Evolutionary conservation across 352 stramenopile species (phyloP).

Genomic region (Thalassiosira sp.): DNA sequence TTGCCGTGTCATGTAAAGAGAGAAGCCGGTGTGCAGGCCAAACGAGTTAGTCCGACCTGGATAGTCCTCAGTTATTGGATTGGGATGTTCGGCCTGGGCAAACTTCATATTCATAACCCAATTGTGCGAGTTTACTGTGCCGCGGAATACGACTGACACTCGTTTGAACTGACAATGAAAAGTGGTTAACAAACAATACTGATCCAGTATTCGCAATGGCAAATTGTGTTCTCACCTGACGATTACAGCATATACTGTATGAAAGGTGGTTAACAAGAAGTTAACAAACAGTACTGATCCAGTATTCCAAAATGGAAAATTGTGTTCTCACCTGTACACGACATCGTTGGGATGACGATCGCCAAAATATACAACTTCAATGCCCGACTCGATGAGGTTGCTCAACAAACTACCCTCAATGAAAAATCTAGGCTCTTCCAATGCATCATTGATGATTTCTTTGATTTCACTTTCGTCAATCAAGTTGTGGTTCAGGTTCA

Average conservation of each 20-base stretch:
- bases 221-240: too few species aligned
- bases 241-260: too few species aligned
- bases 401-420: constrained; percentile 15
- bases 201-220: too few species aligned
- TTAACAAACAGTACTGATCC: too few species aligned
- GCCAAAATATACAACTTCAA: constrained; percentile 33
- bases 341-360: constrained; percentile 32
- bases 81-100: constrained; percentile 20
- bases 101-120: constrained; percentile 23
- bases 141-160: constrained; percentile 31
- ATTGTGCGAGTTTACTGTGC: constrained; percentile 14
- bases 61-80: constrained; percentile 31
- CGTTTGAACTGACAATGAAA: constrained; percentile 31
- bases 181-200: too few species aligned
- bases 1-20: background rate
- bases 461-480: constrained; percentile 6
- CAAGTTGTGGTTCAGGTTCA: background rate
- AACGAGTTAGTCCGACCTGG: background rate
- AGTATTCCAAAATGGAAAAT: too few species aligned
- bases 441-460: constrained; percentile 23
- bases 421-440: constrained; percentile 26
- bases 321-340: too few species aligned
- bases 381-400: constrained; percentile 29
- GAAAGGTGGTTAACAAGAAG: too few species aligned
- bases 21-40: background rate